Evolutionary conservation across 805 yeast genomes (phyloP), one percentile per base, ranked within the genome.

Genomic region (Suhomyces sp.): DNA sequence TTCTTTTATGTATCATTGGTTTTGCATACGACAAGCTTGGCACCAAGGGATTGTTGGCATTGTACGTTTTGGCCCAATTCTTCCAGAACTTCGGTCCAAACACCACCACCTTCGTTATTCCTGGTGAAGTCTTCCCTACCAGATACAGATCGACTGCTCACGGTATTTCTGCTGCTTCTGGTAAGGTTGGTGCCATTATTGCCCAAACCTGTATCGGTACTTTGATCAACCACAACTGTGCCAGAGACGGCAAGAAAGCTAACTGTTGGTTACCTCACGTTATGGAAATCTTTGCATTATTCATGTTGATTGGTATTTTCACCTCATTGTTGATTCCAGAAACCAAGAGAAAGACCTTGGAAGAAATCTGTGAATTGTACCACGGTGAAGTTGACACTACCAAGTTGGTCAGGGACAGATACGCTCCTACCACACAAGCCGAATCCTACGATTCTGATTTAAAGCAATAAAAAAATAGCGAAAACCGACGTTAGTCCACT

Each of bases 61-160:
- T 90, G 50, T 90, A 88, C 77, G 84, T 90, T 60, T 71, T 90
- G 55, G 83, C 86, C 55, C 96, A 90, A 76, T 88, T 90, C 70
- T 90, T 90, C 86, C 85, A 86, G 72, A 90, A 90, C 73, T 90
- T 89, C 64, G 97, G 97, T 68, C 96, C 97, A 70, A 90, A 90
- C 79, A 84, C 91, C 56, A 91, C 97, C 47, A 90, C 97, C 51
- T 90, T 90, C 69, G 84, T 90, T 65, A 81, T 88, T 67, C 96
- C 97, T 48, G 97, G 96, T 74, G 97, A 90, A 78, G 77, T 84
- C 69, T 91, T 78, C 87, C 97, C 97, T 70, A 90, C 97, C 53
- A 86, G 96, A 80, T 90, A 90, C 77, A 87, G 97, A 85, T 90
- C 96, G 23, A 85, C 96, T 60, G 96, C 97, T 47, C 97, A 90